Conservation (phyloP, 1,139 yeast species). For the Diutina sp. region DNA sequence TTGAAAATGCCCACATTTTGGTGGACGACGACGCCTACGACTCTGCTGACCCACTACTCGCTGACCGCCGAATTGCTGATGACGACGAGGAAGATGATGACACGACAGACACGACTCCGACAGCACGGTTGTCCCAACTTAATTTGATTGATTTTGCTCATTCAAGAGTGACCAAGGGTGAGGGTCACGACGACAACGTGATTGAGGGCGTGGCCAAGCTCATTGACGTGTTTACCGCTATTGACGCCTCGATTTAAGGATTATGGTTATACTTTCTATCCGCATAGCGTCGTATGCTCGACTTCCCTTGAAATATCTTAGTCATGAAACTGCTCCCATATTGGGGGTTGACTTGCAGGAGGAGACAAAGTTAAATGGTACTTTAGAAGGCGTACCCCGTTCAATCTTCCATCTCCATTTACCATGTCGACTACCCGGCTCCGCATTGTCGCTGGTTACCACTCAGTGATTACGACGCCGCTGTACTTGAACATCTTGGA, state of each 20-base stretch:
- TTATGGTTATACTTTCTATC: no score
- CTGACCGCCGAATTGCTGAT: slow-evolving; percentile 16
- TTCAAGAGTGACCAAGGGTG: slow-evolving; percentile 46
- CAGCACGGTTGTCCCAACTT: slow-evolving; percentile 35
- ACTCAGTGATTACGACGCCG: no score
- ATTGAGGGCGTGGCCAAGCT: slow-evolving; percentile 56
- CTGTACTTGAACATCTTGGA: no score
- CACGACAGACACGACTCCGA: slow-evolving; percentile 9
- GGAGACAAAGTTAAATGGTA: no score
- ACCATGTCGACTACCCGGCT: no score
- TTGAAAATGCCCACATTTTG: slow-evolving; percentile 9
- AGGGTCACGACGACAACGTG: slow-evolving; percentile 63
- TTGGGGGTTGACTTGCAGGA: no score
- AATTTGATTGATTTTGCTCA: slow-evolving; percentile 87
- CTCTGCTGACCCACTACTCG: slow-evolving; percentile 26
- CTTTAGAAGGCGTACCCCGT: no score
- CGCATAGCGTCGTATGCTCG: no score
- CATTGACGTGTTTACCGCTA: slow-evolving; percentile 22
- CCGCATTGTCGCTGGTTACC: no score
- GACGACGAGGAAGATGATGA: slow-evolving; percentile 12
- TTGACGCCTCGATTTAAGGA: not conserved
- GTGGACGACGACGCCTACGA: slow-evolving; percentile 12
- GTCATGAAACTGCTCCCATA: no score
- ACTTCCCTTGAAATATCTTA: no score
- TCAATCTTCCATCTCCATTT: no score